phyloP scores from a whole-genome alignment of 495 filamentous ascomycete genomes.

The Pseudotulostoma volvatum region DNA sequence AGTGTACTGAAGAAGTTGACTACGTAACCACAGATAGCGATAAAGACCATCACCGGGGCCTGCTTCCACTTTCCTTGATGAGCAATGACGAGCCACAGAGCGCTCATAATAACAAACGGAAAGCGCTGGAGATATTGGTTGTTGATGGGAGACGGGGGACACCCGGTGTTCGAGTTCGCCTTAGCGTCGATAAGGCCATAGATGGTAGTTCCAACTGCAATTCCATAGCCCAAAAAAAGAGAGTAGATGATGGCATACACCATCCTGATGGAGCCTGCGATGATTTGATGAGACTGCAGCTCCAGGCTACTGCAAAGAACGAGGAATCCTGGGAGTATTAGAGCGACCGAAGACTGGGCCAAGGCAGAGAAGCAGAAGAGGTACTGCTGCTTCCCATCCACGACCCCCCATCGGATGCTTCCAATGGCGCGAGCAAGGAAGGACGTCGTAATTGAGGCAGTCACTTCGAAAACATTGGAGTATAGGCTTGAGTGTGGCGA shows the following conservation, averaged over 20 bases:
- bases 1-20: conserved; percentile 61
- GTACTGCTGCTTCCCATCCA: conserved; percentile 27
- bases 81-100: conserved; percentile 59
- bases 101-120: conserved; percentile 53
- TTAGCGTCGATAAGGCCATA: conserved; percentile 63
- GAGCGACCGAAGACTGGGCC: conserved; percentile 72
- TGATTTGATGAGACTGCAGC: conserved; percentile 65
- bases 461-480: conserved; percentile 76
- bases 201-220: conserved; percentile 80
- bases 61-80: conserved; percentile 81
- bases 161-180: conserved; percentile 53
- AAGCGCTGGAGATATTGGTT: conserved; percentile 29
- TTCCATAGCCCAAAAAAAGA: conserved; percentile 85
- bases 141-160: conserved; percentile 19
- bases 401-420: conserved; percentile 34
- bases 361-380: conserved; percentile 78
- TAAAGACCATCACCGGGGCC: conserved; percentile 59
- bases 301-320: conserved; percentile 68
- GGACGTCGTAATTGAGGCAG: conserved; percentile 61
- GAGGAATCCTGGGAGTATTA: conserved; percentile 77
- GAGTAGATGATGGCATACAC: conserved; percentile 90
- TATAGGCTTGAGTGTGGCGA: conserved; percentile 60
- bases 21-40: conserved; percentile 61
- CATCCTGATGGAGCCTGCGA: conserved; percentile 80
- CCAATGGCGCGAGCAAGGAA: conserved; percentile 75